These are phyloP conservation scores for Epichloe gansuensis DNA, from an alignment of 2,329 filamentous ascomycete species.

Conservation along the genomic window DNA sequence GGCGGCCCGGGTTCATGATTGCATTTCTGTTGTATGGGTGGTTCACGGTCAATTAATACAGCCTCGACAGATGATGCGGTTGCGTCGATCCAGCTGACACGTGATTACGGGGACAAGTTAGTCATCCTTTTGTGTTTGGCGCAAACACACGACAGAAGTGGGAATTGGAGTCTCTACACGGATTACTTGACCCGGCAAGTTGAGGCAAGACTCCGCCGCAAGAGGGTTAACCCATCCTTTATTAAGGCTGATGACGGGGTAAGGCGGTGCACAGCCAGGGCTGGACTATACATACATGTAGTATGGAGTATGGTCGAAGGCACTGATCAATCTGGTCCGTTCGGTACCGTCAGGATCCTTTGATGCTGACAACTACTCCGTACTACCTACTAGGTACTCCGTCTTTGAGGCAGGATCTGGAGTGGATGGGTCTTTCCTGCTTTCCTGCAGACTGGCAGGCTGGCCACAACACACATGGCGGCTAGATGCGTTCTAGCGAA, in stretches of 20 bases:
- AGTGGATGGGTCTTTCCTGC: no score
- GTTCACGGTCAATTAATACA: not conserved
- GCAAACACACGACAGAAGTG: no score
- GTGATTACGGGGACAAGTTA: not conserved
- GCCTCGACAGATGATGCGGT: not conserved
- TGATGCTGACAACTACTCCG: not conserved
- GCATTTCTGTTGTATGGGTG: not conserved
- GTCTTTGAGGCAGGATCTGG: no score
- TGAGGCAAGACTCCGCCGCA: no score
- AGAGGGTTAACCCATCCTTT: no score
- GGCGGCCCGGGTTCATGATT: not conserved
- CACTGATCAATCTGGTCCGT: not conserved
- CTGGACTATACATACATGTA: not conserved
- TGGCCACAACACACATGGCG: no score
- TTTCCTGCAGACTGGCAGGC: no score
- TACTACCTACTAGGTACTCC: no score
- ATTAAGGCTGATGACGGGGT: not conserved
- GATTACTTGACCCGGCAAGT: no score
- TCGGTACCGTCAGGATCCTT: not conserved
- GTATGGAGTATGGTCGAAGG: not conserved
- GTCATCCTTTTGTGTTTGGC: not conserved
- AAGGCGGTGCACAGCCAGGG: not conserved
- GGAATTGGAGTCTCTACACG: no score
- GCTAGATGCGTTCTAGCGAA: not conserved
- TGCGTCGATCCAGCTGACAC: not conserved